phyloP scores from a whole-genome alignment of 1,284 basidiomycete species.

The Volvariella surrecta region DNA sequence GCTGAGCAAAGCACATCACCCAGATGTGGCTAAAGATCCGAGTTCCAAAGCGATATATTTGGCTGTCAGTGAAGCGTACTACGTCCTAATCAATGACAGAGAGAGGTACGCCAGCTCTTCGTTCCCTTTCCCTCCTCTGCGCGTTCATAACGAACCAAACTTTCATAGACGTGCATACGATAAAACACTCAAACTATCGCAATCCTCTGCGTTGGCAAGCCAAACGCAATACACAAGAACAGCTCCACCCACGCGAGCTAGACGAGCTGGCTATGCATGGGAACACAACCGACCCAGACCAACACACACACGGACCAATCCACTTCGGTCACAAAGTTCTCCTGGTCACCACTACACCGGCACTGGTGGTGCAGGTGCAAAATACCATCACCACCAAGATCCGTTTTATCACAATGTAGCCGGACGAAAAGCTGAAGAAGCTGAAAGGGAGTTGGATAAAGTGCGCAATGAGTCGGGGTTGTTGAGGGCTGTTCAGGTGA shows the following conservation, averaged over 20 bases:
- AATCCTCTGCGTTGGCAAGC: slow-evolving; percentile 9
- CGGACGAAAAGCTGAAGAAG: slow-evolving; percentile 18
- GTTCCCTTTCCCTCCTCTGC: too few relatives aligned
- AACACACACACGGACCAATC: slow-evolving; percentile 7
- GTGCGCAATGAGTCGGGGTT: slow-evolving; percentile 22
- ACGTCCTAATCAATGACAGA: slow-evolving; percentile 30
- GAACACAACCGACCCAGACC: slow-evolving; percentile 17
- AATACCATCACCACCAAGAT: slow-evolving; percentile 8
- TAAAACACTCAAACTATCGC: slow-evolving; percentile 18
- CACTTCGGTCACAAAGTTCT: not conserved
- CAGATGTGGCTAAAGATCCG: slow-evolving; percentile 34
- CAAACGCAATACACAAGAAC: slow-evolving; percentile 17
- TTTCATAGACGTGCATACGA: slow-evolving; percentile 29
- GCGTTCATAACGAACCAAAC: slow-evolving; percentile 1
- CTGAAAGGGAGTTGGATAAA: slow-evolving; percentile 20
- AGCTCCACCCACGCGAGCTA: slow-evolving; percentile 17
- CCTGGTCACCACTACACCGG: not conserved
- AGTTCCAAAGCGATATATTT: slow-evolving; percentile 26
- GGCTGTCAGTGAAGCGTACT: slow-evolving; percentile 32
- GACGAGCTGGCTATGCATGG: slow-evolving; percentile 29
- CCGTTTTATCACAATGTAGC: slow-evolving; percentile 9
- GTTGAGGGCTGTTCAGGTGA: slow-evolving; percentile 21
- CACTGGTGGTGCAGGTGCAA: slow-evolving; percentile 8
- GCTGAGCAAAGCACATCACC: slow-evolving; percentile 38
- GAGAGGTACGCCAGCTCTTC: slow-evolving; percentile 21